Conservation (phyloP, 768 basidiomycete genomes). For the Boletus rubescentipes region DNA sequence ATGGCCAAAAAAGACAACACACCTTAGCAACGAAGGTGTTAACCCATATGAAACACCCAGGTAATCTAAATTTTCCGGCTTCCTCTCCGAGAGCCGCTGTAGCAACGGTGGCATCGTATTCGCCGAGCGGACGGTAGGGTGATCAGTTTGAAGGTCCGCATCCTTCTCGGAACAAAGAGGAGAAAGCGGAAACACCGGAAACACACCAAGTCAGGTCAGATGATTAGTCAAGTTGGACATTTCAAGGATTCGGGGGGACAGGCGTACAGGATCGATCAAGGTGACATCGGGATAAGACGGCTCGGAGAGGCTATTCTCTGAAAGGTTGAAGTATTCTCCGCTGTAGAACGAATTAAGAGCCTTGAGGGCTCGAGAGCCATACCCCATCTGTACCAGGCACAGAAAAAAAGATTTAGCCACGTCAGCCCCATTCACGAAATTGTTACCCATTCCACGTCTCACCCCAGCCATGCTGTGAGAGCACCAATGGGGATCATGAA, state of each 20-base stretch:
- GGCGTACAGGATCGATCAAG: constrained; percentile 45
- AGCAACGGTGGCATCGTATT: constrained; percentile 89
- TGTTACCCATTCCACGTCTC: background rate
- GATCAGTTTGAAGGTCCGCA: constrained; percentile 71
- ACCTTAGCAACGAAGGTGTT: constrained; percentile 81
- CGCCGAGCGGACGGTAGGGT: constrained; percentile 67
- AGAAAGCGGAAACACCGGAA: background rate
- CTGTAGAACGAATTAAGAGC: constrained; percentile 88
- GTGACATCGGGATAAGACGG: constrained; percentile 60
- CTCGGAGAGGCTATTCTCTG: constrained; percentile 55
- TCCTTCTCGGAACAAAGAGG: constrained; percentile 31
- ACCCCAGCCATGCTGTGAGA: background rate
- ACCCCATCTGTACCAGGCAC: constrained; percentile 75
- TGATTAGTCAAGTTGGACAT: background rate
- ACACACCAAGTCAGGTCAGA: background rate
- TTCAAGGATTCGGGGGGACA: background rate
- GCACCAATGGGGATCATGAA: background rate
- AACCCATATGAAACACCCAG: constrained; percentile 96
- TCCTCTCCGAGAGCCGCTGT: constrained; percentile 84
- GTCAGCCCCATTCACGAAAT: constrained; percentile 2
- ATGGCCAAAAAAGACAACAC: constrained; percentile 10
- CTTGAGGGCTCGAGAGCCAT: constrained; percentile 86
- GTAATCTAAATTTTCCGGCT: constrained; percentile 90
- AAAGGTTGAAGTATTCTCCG: constrained; percentile 86
- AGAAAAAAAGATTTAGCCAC: background rate